A percentile compares a stretch with the other conserved stretches of the same genome.
phyloP scores from a whole-genome alignment of 2,329 filamentous ascomycete species.

The Neopestalotiopsis sp. region DNA sequence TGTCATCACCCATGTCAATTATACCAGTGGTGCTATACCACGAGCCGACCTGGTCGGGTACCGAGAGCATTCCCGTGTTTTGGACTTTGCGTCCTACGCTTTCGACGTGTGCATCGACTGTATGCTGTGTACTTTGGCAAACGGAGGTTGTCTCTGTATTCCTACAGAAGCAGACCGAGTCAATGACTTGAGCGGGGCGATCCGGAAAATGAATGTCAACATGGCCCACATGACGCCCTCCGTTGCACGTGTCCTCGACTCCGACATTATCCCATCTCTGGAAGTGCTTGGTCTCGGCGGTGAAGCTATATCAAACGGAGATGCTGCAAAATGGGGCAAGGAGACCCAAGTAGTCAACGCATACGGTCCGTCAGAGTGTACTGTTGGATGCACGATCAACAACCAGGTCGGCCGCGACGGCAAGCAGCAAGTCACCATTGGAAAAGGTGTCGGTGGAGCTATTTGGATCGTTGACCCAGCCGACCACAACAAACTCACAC shows the following conservation, averaged over 20 bases:
- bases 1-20: conserved; percentile 54
- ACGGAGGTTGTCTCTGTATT: conserved; percentile 57
- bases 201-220: conserved; percentile 49
- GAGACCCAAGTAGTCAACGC: conserved; percentile 54
- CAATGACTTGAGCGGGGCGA: conserved; percentile 54
- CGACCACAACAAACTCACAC: conserved; percentile 51
- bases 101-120: conserved; percentile 62
- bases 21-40: conserved; percentile 50
- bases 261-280: conserved; percentile 51
- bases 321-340: conserved; percentile 53
- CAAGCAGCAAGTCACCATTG: conserved; percentile 49
- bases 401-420: conserved; percentile 44
- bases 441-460: conserved; percentile 51
- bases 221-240: conserved; percentile 59
- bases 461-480: conserved; percentile 59
- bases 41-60: conserved; percentile 50
- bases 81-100: conserved; percentile 58
- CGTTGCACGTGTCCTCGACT: conserved; percentile 52
- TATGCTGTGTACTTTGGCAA: conserved; percentile 58
- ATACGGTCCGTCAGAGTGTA: conserved; percentile 61
- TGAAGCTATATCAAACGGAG: conserved; percentile 57
- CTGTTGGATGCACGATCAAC: conserved; percentile 57
- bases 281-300: conserved; percentile 56
- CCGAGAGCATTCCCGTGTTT: conserved; percentile 45
- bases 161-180: conserved; percentile 60